Evolutionary conservation across 257 asterid genomes (phyloP).

Genomic region (Leptodermis oblonga): DNA sequence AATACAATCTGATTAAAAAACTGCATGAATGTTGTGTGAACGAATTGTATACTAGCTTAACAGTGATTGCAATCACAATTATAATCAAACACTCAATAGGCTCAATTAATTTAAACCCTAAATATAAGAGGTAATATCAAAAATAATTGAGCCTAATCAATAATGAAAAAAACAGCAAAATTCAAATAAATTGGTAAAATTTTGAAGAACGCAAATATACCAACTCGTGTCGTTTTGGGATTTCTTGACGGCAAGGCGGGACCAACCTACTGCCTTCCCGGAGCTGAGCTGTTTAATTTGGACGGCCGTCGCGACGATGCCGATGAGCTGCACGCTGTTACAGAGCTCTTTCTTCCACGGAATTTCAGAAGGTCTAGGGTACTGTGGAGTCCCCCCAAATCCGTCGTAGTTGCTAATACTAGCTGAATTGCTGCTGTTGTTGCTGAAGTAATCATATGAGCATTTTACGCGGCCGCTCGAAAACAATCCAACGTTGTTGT

Average conservation of each 20-base stretch:
- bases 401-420: conserved; percentile 14
- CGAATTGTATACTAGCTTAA: too few relatives aligned
- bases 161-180: not conserved
- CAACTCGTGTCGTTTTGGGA: conserved; percentile 69
- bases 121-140: too few relatives aligned
- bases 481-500: conserved; percentile 6
- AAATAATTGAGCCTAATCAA: not conserved
- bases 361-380: conserved; percentile 38
- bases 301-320: conserved; percentile 66
- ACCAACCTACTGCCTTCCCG: conserved; percentile 72
- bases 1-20: not conserved
- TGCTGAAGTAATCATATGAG: conserved; percentile 25
- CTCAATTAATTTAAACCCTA: too few relatives aligned
- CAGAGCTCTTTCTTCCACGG: conserved; percentile 50
- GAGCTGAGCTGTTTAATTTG: conserved; percentile 68
- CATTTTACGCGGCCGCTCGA: conserved; percentile 26
- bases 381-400: conserved; percentile 19
- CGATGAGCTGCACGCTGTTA: conserved; percentile 65
- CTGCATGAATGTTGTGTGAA: not conserved
- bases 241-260: conserved; percentile 83
- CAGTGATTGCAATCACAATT: not conserved
- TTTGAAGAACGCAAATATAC: conserved; percentile 20
- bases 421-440: conserved; percentile 4
- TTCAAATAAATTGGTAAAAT: not conserved
- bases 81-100: too few relatives aligned